Evolutionary conservation across 108 stramenopile species (phyloP).

Genomic region (Ochromonas danica): DNA sequence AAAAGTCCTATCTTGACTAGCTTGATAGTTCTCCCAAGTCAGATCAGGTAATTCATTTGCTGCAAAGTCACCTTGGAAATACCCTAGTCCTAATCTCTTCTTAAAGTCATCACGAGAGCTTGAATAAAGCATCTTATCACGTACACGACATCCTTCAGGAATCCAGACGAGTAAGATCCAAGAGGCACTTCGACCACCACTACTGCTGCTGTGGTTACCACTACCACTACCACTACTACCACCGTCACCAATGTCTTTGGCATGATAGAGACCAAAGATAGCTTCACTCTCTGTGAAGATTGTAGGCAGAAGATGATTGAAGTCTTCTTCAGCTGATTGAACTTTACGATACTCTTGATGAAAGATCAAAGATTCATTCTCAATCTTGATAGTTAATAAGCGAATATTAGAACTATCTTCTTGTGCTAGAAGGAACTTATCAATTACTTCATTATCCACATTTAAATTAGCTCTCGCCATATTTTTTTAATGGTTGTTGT

Average conservation of each 20-base stretch:
- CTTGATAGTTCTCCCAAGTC: constrained; percentile 36
- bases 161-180: constrained; percentile 6
- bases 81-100: constrained; percentile 47
- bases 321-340: neutral
- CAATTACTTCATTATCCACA: neutral
- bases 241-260: neutral
- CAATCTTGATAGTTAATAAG: neutral
- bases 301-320: neutral
- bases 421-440: neutral
- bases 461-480: constrained; percentile 19
- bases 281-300: neutral
- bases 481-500: no score
- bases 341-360: neutral
- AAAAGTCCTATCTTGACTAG: constrained; percentile 30
- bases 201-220: no score
- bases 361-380: neutral
- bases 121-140: constrained; percentile 52
- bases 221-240: no score
- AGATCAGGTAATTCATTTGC: constrained; percentile 40
- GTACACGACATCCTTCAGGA: constrained; percentile 26
- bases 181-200: no score
- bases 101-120: constrained; percentile 45
- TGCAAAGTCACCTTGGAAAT: constrained; percentile 49
- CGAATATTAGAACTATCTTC: neutral
- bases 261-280: neutral